These are phyloP conservation scores for Rhodofomes roseus DNA, from an alignment of 1,284 basidiomycete species.

Conservation along the genomic window DNA sequence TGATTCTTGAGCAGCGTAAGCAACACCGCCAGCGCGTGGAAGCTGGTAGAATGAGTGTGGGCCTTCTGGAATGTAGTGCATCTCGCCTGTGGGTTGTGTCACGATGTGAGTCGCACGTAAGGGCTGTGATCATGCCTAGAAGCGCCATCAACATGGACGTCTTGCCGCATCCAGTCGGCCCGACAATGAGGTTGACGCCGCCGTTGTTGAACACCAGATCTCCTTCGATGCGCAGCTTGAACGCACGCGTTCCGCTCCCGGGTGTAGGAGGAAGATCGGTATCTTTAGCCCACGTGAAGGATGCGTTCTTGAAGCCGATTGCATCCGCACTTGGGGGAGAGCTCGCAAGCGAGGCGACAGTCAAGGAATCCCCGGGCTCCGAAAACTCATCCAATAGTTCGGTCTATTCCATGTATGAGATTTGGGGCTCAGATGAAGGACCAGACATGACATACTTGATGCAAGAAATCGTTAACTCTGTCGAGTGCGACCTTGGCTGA, in stretches of 20 bases:
- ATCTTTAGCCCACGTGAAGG: slow-evolving; percentile 38
- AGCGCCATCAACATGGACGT: slow-evolving; percentile 53
- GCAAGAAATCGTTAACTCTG: slow-evolving; percentile 44
- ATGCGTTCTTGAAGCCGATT: slow-evolving; percentile 39
- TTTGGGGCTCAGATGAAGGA: neutral
- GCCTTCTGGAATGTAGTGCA: slow-evolving; percentile 53
- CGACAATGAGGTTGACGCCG: slow-evolving; percentile 60
- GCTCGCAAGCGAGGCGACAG: slow-evolving; percentile 7
- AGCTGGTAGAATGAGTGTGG: slow-evolving; percentile 62
- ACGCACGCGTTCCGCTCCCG: slow-evolving; percentile 30
- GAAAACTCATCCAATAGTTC: slow-evolving; percentile 47
- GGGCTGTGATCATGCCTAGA: slow-evolving; percentile 33
- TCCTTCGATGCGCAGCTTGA: slow-evolving; percentile 44
- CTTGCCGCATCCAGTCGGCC: slow-evolving; percentile 55
- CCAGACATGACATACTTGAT: slow-evolving; percentile 27
- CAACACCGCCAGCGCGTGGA: slow-evolving; percentile 63
- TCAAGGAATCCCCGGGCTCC: slow-evolving; percentile 18
- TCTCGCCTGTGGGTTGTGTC: slow-evolving; percentile 39
- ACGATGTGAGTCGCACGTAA: slow-evolving; percentile 14
- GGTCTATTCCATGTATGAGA: slow-evolving; percentile 29
- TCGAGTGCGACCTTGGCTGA: slow-evolving; percentile 44
- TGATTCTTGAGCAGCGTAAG: slow-evolving; percentile 75
- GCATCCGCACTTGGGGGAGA: slow-evolving; percentile 18
- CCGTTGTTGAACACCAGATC: slow-evolving; percentile 57
- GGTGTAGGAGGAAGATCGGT: slow-evolving; percentile 25